A percentile compares a stretch with the other conserved stretches of the same genome.
Evolutionary conservation across 2,329 filamentous ascomycete genomes (phyloP).

Genomic region (Mycosphaerella arachidis): DNA sequence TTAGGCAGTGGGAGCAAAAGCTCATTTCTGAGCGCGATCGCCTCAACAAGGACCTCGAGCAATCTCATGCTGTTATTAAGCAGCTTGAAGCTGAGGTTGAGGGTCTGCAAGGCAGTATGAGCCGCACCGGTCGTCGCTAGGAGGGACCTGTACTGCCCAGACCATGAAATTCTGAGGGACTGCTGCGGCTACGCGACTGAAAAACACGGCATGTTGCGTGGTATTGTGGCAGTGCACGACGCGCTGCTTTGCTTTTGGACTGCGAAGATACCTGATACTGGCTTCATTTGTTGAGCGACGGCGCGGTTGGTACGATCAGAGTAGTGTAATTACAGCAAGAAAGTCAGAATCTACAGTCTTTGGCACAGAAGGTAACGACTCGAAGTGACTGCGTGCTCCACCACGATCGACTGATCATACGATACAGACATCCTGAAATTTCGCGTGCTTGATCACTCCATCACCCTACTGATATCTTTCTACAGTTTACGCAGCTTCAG

Average conservation of each 20-base stretch:
- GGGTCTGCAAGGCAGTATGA: slow-evolving; percentile 63
- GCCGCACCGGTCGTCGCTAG: slow-evolving; percentile 32
- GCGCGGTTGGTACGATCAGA: not conserved
- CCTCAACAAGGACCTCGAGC: slow-evolving; percentile 98
- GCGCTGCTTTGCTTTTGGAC: not conserved
- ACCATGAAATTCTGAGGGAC: not conserved
- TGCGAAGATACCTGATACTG: not conserved
- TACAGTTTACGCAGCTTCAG: no score
- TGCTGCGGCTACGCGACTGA: not conserved
- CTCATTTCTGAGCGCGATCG: slow-evolving; percentile 97
- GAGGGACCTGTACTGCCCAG: not conserved
- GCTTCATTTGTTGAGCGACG: not conserved
- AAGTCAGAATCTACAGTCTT: not conserved
- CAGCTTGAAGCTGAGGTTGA: slow-evolving; percentile 89
- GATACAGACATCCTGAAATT: no score
- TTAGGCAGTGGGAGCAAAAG: slow-evolving; percentile 99
- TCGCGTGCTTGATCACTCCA: no score
- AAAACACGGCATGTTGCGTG: not conserved
- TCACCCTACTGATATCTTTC: no score
- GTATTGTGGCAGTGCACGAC: not conserved
- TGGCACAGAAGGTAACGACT: not conserved
- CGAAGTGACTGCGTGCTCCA: not conserved
- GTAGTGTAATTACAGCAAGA: not conserved
- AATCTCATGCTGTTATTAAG: slow-evolving; percentile 89
- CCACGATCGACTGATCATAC: no score